Evolutionary conservation across 163 green algal species (phyloP).

Genomic region (Volvox carteri): DNA sequence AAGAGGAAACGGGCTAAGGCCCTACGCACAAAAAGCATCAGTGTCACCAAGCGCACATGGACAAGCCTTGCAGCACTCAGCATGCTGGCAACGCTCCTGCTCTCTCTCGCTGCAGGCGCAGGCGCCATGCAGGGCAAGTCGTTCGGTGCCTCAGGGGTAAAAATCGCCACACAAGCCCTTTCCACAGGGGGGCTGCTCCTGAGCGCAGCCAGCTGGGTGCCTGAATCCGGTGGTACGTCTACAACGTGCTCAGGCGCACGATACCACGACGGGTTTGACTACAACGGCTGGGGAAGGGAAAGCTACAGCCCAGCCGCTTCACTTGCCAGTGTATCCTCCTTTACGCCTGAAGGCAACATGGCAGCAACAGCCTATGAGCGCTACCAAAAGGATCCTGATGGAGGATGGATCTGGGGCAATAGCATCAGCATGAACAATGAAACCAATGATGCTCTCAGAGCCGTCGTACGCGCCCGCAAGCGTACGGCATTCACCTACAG

Average conservation of each 20-base stretch:
- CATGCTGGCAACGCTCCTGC: no score
- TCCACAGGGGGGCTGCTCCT: background rate
- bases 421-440: background rate
- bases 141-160: background rate
- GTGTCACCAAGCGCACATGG: no score
- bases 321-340: background rate
- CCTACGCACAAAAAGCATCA: no score
- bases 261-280: background rate
- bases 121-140: background rate
- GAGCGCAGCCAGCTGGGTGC: no score
- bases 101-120: background rate
- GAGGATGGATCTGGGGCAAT: constrained; percentile 27
- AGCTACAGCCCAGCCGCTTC: background rate
- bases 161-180: background rate
- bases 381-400: constrained; percentile 21
- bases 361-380: constrained; percentile 4
- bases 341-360: background rate
- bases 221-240: no score
- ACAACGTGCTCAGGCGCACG: background rate
- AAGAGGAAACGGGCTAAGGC: no score
- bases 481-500: constrained; percentile 11
- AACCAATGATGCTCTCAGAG: background rate
- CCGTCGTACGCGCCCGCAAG: background rate
- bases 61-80: no score
- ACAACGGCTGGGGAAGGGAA: background rate